Percentiles rank a stretch among this genome's conserved stretches.
phyloP scores from a whole-genome alignment of 176 grass and related monocot genomes.

The Alloteropsis semialata region DNA sequence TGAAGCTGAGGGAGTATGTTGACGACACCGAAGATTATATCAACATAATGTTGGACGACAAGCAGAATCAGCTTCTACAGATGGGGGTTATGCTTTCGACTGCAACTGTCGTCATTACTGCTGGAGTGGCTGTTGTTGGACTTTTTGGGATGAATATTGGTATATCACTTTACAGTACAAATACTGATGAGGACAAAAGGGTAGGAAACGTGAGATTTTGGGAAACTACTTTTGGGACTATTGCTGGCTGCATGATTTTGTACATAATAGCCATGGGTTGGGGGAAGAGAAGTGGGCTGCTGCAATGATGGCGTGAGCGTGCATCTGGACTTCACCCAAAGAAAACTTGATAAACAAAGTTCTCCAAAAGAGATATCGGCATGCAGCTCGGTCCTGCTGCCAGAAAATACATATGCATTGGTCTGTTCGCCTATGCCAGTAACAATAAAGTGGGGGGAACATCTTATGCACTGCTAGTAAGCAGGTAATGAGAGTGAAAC shows the following conservation, averaged over 20 bases:
- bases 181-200: not conserved
- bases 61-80: slow-evolving; percentile 70
- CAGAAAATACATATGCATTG: not conserved
- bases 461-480: not conserved
- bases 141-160: slow-evolving; percentile 75
- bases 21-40: slow-evolving; percentile 81
- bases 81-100: slow-evolving; percentile 77
- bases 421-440: not conserved
- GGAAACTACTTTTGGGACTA: slow-evolving; percentile 57
- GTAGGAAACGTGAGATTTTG: slow-evolving; percentile 47
- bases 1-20: slow-evolving; percentile 65
- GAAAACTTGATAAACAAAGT: not conserved
- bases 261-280: slow-evolving; percentile 60
- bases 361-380: not conserved
- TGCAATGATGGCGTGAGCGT: slow-evolving; percentile 34
- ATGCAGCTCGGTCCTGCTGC: not conserved
- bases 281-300: slow-evolving; percentile 65
- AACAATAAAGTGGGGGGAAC: not conserved
- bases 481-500: not conserved
- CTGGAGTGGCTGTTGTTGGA: slow-evolving; percentile 62
- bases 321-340: not conserved
- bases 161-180: slow-evolving; percentile 45
- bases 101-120: slow-evolving; percentile 60
- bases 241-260: slow-evolving; percentile 47
- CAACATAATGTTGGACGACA: slow-evolving; percentile 76